Evolutionary conservation across 2,329 filamentous ascomycete genomes (phyloP), one percentile per base, ranked within the genome.

Genomic region (Aureobasidium subglaciale): DNA sequence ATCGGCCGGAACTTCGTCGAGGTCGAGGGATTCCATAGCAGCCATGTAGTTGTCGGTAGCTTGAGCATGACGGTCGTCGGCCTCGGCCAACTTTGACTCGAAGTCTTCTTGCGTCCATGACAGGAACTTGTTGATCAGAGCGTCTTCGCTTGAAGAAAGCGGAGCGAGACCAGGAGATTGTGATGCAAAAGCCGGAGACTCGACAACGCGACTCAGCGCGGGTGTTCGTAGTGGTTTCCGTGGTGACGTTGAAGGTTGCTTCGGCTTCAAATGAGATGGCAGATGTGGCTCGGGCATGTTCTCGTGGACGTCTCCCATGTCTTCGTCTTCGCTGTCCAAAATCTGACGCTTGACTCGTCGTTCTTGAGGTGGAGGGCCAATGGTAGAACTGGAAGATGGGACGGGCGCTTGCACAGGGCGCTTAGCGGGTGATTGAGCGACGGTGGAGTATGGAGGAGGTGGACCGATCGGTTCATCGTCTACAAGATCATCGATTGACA

Each of bases 381-480:
- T 22, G 20, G 50, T 49, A 30, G 55, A 55, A 46, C 48, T 58
- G 32, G 58, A 57, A 24, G 48, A 53, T 24, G 43, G 25, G 10
- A 57, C 37, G 32, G 55, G 45, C 8, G 22, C 13, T 6, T 13
- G 41, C 11, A 10, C 22, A 15, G 53, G 24, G 27, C 27, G 49
- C 42, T 49, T 42, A 16, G 52, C 35, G 6, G 41, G 41, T 13
- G 34, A 43, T 35, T 55, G 24, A 50, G 68, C 65, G 24, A 73
- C 65, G 0, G 72, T 75, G 2, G 75, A 77, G 58, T 77, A 78
- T 4, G 75, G 75, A 13, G 69, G 70, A 30, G 69, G 69, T 25
- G 69, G 67, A 15, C 63, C 67, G 13, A 53, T 55, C 10, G 62
- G 61, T 11, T 61, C 60, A 11, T 63, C 61, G 25, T 62, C 68